phyloP scores from a whole-genome alignment of 2,329 filamentous ascomycete species.

The Pseudogymnoascus sp. region DNA sequence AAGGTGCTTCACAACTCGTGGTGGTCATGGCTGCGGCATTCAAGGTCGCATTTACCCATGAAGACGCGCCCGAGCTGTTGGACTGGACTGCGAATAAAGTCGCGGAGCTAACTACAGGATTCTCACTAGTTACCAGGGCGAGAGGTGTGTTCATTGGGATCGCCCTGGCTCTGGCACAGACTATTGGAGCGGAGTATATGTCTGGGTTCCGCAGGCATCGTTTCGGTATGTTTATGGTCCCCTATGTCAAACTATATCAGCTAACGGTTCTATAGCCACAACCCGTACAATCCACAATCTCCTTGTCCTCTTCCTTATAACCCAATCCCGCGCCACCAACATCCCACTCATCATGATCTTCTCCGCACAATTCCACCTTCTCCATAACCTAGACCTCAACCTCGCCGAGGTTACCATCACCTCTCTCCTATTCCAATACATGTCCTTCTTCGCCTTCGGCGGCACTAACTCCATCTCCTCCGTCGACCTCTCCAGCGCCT shows the following conservation, averaged over 20 bases:
- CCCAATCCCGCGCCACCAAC: conserved; percentile 78
- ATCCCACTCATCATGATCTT: conserved; percentile 78
- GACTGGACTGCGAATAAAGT: conserved; percentile 31
- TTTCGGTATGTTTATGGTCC: neutral
- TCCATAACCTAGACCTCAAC: conserved; percentile 42
- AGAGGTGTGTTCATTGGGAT: conserved; percentile 43
- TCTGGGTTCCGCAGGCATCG: neutral
- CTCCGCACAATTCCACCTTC: conserved; percentile 50
- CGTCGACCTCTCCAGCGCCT: conserved; percentile 89
- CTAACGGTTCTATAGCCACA: conserved; percentile 18
- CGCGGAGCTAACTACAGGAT: conserved; percentile 18
- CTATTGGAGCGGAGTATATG: conserved; percentile 40
- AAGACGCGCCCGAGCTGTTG: conserved; percentile 81
- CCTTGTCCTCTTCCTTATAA: conserved; percentile 71
- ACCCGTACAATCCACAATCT: conserved; percentile 55
- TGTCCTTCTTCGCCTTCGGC: conserved; percentile 82
- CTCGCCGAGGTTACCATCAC: conserved; percentile 58
- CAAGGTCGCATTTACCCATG: conserved; percentile 80
- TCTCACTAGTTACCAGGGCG: conserved; percentile 28
- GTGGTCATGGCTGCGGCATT: conserved; percentile 62
- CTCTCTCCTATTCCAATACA: conserved; percentile 68
- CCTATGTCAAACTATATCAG: neutral
- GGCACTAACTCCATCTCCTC: conserved; percentile 92
- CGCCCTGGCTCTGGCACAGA: conserved; percentile 29
- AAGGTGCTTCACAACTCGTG: conserved; percentile 33